These are phyloP conservation scores for Aspergillus terreus DNA, from an alignment of 2,329 filamentous ascomycete genomes.

Conservation along the genomic window DNA sequence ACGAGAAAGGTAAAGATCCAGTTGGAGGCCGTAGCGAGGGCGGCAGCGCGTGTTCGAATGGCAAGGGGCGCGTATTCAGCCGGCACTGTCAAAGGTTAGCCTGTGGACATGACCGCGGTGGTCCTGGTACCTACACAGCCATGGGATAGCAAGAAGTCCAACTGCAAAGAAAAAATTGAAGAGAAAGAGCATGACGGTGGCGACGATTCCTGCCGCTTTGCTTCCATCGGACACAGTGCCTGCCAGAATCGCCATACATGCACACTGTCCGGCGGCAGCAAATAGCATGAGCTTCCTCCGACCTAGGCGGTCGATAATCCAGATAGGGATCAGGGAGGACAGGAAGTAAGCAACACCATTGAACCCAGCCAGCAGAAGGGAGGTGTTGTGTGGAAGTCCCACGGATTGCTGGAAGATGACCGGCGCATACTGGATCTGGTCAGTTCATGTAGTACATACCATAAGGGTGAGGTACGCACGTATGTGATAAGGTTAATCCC, in stretches of 20 bases:
- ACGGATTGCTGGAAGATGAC: slow-evolving; percentile 44
- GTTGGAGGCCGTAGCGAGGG: slow-evolving; percentile 47
- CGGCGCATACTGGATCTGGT: slow-evolving; percentile 28
- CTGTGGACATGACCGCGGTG: background rate
- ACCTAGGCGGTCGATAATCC: slow-evolving; percentile 40
- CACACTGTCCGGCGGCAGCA: slow-evolving; percentile 25
- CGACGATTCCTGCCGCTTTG: slow-evolving; percentile 14
- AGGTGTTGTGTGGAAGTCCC: slow-evolving; percentile 31
- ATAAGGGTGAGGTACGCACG: background rate
- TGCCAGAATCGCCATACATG: slow-evolving; percentile 19
- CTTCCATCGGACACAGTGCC: slow-evolving; percentile 15
- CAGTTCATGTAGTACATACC: background rate
- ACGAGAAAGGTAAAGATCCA: slow-evolving; percentile 50
- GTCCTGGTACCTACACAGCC: background rate
- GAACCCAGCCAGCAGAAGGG: slow-evolving; percentile 47
- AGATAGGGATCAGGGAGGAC: slow-evolving; percentile 32
- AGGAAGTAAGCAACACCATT: slow-evolving; percentile 37
- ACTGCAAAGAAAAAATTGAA: background rate
- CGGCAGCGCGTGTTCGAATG: slow-evolving; percentile 52
- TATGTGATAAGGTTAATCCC: slow-evolving; percentile 47
- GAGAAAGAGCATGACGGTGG: background rate
- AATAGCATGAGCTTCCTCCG: slow-evolving; percentile 25
- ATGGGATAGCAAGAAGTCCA: background rate
- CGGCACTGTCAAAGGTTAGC: slow-evolving; percentile 14
- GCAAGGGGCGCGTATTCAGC: slow-evolving; percentile 48